Percentiles rank a stretch among this genome's conserved stretches.
Conservation (phyloP, 768 basidiomycete genomes). For the Hygrocybe punicea region DNA sequence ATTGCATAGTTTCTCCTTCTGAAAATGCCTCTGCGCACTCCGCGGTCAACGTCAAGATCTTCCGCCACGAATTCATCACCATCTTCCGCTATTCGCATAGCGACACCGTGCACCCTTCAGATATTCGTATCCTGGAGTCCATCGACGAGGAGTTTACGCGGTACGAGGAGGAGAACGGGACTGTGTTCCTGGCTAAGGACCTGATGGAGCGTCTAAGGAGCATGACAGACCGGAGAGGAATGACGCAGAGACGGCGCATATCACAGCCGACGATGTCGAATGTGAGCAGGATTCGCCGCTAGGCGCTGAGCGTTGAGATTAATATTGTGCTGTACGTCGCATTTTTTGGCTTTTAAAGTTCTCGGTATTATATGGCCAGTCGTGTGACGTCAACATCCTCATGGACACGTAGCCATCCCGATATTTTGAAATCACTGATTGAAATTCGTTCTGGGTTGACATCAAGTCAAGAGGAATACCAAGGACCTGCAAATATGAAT, state of each 20-base stretch:
- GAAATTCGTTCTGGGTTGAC: too few relatives aligned
- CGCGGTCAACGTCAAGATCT: slow-evolving; percentile 51
- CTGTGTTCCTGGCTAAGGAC: slow-evolving; percentile 56
- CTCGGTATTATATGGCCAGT: too few relatives aligned
- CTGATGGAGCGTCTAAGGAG: slow-evolving; percentile 44
- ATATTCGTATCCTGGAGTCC: slow-evolving; percentile 50
- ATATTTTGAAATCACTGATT: too few relatives aligned
- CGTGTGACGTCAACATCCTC: too few relatives aligned
- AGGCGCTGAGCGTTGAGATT: too few relatives aligned
- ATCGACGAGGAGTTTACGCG: slow-evolving; percentile 47
- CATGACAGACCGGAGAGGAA: slow-evolving; percentile 26
- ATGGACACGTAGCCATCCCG: too few relatives aligned
- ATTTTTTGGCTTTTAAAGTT: too few relatives aligned
- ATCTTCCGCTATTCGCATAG: slow-evolving; percentile 56
- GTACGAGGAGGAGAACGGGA: slow-evolving; percentile 58
- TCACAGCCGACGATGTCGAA: not conserved
- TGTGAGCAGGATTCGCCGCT: too few relatives aligned
- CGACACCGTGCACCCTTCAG: slow-evolving; percentile 45
- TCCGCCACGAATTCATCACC: slow-evolving; percentile 59
- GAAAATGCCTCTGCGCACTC: slow-evolving; percentile 44
- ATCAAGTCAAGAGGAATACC: too few relatives aligned
- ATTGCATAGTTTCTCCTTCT: slow-evolving; percentile 32
- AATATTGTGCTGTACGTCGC: too few relatives aligned
- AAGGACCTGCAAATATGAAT: too few relatives aligned
- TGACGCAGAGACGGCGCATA: not conserved